A percentile compares a stretch with the other conserved stretches of the same genome.
Evolutionary conservation across 2,329 filamentous ascomycete species (phyloP).

Genomic region (Fusarium nanum): DNA sequence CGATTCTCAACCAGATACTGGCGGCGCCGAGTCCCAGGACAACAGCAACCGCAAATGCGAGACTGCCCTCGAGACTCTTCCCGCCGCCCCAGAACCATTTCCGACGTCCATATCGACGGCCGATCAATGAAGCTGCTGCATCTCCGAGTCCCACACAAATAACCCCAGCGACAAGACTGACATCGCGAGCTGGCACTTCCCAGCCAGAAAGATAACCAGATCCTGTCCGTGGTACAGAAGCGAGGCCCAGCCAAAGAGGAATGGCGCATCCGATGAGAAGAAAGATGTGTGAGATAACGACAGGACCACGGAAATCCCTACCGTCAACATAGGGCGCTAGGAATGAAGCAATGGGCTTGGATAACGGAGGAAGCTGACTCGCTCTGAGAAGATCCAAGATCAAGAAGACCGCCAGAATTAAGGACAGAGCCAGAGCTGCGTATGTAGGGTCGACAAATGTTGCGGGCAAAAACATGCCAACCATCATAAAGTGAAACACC

Average conservation of each 20-base stretch:
- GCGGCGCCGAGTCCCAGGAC: conserved; percentile 77
- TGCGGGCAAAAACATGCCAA: conserved; percentile 90
- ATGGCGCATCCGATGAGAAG: conserved; percentile 94
- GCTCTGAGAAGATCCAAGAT: conserved; percentile 90
- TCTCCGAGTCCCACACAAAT: conserved; percentile 96
- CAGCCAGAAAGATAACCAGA: conserved; percentile 73
- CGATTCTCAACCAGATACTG: conserved; percentile 79
- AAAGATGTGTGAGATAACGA: conserved; percentile 97
- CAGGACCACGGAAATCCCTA: conserved; percentile 89
- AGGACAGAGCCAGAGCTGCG: conserved; percentile 79
- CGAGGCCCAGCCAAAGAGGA: conserved; percentile 89
- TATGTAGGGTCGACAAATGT: conserved; percentile 89
- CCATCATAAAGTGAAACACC: conserved; percentile 99
- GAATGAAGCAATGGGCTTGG: conserved; percentile 85
- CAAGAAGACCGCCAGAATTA: conserved; percentile 86
- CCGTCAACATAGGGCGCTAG: conserved; percentile 95
- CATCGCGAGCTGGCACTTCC: conserved; percentile 79
- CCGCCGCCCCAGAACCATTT: conserved; percentile 99
- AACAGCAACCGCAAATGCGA: conserved; percentile 86
- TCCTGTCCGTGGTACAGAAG: conserved; percentile 71
- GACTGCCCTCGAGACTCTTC: conserved; percentile 89
- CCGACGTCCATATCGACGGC: conserved; percentile 82
- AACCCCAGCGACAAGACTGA: conserved; percentile 92
- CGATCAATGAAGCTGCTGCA: conserved; percentile 90
- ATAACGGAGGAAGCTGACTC: conserved; percentile 89